A percentile compares a stretch with the other conserved stretches of the same genome.
These are phyloP conservation scores for Colletotrichum sp. DNA, from an alignment of 2,329 filamentous ascomycete species.

Conservation along the genomic window DNA sequence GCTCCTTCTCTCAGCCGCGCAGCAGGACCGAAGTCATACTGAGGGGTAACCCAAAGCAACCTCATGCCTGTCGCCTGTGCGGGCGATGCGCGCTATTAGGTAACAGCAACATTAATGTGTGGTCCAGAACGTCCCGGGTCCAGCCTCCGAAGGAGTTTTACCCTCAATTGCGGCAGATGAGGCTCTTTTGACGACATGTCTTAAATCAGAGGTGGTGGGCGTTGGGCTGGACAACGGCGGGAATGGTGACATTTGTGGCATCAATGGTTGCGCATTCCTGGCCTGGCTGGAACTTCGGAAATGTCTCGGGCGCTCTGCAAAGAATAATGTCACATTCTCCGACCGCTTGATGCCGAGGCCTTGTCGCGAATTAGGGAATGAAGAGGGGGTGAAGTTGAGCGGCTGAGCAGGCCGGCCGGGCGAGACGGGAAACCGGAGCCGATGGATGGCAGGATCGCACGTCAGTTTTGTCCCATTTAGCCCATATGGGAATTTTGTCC, in stretches of 20 bases:
- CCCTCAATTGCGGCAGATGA: background rate
- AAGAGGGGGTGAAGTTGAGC: background rate
- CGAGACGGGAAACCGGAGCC: background rate
- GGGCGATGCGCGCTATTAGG: background rate
- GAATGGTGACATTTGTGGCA: background rate
- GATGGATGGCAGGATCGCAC: background rate
- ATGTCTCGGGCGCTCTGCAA: background rate
- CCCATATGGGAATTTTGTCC: background rate
- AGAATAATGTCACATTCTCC: background rate
- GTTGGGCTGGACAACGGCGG: background rate
- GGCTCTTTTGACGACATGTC: slow-evolving; percentile 3
- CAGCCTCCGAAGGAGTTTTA: background rate
- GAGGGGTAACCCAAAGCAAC: background rate
- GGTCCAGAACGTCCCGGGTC: background rate
- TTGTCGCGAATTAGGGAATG: background rate
- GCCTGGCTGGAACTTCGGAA: background rate
- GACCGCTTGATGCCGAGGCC: background rate
- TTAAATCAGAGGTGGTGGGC: background rate
- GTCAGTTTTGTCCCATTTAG: background rate
- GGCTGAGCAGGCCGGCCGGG: background rate
- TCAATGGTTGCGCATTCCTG: background rate
- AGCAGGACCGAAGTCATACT: background rate
- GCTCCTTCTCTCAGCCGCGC: background rate
- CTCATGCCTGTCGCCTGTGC: background rate
- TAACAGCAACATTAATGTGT: background rate